Conservation (phyloP, 2,329 filamentous ascomycete species). For the Aspergillaceae sp. region DNA sequence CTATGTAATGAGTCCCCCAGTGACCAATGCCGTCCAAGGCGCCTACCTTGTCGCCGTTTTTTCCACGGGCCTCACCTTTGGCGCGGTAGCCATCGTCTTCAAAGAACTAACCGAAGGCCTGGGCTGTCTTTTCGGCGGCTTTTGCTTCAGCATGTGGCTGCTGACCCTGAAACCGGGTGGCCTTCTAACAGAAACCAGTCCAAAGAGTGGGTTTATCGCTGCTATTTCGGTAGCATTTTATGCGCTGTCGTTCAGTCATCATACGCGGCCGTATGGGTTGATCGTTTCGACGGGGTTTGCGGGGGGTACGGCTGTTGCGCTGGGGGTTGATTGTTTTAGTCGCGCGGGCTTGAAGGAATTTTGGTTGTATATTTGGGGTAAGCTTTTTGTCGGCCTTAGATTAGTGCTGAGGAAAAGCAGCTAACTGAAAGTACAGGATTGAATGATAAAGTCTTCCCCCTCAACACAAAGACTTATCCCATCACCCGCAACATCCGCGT, state of each 20-base stretch:
- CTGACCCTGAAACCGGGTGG: slow-evolving; percentile 69
- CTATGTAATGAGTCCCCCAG: slow-evolving; percentile 76
- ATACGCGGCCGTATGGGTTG: slow-evolving; percentile 68
- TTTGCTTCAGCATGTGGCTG: slow-evolving; percentile 85
- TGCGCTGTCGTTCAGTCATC: slow-evolving; percentile 67
- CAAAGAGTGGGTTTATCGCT: slow-evolving; percentile 67
- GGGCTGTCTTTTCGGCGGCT: slow-evolving; percentile 81
- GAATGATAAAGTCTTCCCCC: slow-evolving; percentile 71
- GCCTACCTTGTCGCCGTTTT: slow-evolving; percentile 75
- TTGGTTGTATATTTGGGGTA: slow-evolving; percentile 84
- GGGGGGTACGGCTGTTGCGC: slow-evolving; percentile 66
- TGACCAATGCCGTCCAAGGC: slow-evolving; percentile 68
- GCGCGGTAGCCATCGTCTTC: slow-evolving; percentile 67
- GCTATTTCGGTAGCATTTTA: slow-evolving; percentile 61
- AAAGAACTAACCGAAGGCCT: slow-evolving; percentile 74
- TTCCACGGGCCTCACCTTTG: slow-evolving; percentile 64
- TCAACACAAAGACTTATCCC: slow-evolving; percentile 69
- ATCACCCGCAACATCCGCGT: slow-evolving; percentile 78
- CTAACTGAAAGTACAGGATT: slow-evolving; percentile 41
- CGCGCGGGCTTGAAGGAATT: slow-evolving; percentile 90
- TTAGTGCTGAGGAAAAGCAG: background rate
- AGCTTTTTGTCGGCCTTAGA: slow-evolving; percentile 12
- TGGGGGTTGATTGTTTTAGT: slow-evolving; percentile 88
- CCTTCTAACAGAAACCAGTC: slow-evolving; percentile 52
- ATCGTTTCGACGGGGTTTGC: slow-evolving; percentile 70